Evolutionary conservation across 345 rosid species (phyloP), one percentile per base, ranked within the genome.

Genomic region (Citrus inodora): DNA sequence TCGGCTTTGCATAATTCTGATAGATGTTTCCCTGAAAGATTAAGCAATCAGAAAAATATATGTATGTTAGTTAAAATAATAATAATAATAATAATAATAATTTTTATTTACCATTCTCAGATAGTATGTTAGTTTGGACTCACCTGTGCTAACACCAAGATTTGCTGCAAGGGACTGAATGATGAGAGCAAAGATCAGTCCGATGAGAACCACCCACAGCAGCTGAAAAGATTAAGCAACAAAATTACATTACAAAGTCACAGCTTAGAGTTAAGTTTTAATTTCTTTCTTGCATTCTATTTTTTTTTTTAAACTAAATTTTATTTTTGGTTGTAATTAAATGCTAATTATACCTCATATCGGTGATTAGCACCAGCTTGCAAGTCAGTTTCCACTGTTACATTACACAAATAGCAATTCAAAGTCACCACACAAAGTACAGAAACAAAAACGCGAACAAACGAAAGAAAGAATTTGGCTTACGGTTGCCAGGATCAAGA

Each of bases 101-200:
- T 4, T 16, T 13, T 51, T 51, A 55, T 19, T 16, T 27, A 28
- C 21, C 59, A 51, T 48, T 27, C 42, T 69, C 3, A 38, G 27
- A 42, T 7, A 21, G 5, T 58, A 9, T 2, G 8, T 6, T 16
- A 3, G 1, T 25, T 13, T 53, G n/a, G 35, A 42, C 75, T 79
- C 79, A 90, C 92, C 92, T 1, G 95, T 90, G 87, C 84, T 87
- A 2, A 88, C 95, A 35, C 95, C 96, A 28, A 92, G 89, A 84
- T 92, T 92, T 25, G 93, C 96, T 9, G 92, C 89, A 0, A 89
- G 90, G 4, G 93, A 90, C 61, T 92, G 97, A 33, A 92, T 90
- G 22, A 90, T 84, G 73, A 92, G 93, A 22, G 92, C 94, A 56
- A 90, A 92, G 19, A 88, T 64, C 73, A 90, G 17, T 40, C 96